Evolutionary conservation across 2,329 filamentous ascomycete species (phyloP).

Genomic region (Epichloe baconii): DNA sequence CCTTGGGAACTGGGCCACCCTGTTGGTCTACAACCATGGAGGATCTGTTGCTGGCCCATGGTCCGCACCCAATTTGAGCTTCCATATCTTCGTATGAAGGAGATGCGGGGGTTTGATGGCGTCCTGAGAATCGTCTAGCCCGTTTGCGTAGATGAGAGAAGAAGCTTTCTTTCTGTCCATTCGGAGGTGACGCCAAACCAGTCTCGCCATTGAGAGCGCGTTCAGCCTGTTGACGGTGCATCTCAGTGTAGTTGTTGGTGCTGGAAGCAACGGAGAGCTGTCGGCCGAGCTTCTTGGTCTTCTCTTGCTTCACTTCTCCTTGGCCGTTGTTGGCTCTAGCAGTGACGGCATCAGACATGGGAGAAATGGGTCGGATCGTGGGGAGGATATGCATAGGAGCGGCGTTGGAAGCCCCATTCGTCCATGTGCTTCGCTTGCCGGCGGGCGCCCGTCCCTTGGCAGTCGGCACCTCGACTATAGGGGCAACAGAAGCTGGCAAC

Average conservation of each 20-base stretch:
- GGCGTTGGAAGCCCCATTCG: conserved; percentile 63
- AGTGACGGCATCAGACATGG: conserved; percentile 85
- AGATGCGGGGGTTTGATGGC: conserved; percentile 70
- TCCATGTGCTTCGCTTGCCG: conserved; percentile 86
- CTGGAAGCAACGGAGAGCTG: conserved; percentile 87
- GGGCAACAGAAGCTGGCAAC: conserved; percentile 29
- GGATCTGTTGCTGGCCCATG: conserved; percentile 76
- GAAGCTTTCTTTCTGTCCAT: conserved; percentile 84
- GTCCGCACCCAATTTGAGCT: conserved; percentile 80
- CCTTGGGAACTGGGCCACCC: conserved; percentile 35
- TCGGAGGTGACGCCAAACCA: conserved; percentile 62
- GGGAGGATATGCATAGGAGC: conserved; percentile 94
- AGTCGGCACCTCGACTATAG: conserved; percentile 25
- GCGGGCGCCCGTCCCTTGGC: conserved; percentile 31
- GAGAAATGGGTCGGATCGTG: conserved; percentile 87
- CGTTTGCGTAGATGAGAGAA: conserved; percentile 95
- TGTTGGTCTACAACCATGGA: conserved; percentile 64
- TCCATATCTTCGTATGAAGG: conserved; percentile 78
- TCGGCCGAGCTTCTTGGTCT: conserved; percentile 84
- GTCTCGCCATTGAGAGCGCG: conserved; percentile 73
- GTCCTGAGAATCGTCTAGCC: conserved; percentile 80
- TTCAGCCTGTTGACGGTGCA: conserved; percentile 84
- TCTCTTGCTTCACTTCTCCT: conserved; percentile 39
- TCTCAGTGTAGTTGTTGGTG: conserved; percentile 83
- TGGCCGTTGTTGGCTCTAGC: conserved; percentile 68